Base-by-base conservation (phyloP, 2,329 filamentous ascomycete species). In the Phialophora expanda region DNA sequence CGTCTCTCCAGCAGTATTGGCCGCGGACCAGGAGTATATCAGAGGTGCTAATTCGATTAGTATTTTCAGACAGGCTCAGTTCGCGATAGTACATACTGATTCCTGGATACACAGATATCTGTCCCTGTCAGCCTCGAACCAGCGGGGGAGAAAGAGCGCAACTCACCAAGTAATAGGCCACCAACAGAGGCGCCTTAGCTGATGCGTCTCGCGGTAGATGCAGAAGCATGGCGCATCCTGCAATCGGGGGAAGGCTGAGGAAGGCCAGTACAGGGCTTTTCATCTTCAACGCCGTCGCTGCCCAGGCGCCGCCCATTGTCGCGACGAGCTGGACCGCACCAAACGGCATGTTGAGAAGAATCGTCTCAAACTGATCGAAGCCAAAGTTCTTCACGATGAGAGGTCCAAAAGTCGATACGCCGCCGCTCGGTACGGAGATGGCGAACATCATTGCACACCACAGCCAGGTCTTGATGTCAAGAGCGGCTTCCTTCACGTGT, bases 21-120 rank as follows among this genome's bases (percentile, higher is more conserved):
- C 84, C 0, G 85, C 87, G 20, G 89, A 92, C 75, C 88, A 91
- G 68, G 87, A 89, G 72, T 92, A 90, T 71, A 88, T 91, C 61
- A 87, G 84, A 46, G 89, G 87, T 2, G 87, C 65, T 67, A 30
- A 20, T 4, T 44, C 17, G 5, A 38, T 67, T 50, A 64, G 56
- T 20, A 12, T 14, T 44, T 1, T 11, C 26, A 24, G 26, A 6
- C 14, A 30, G 4, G 14, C 22, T 44, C 38, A 44, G n/a, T 26
- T 26, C 2, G n/a, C 9, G 30, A 2, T n/a, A 26, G 34, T 30
- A 20, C 65, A 61, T 64, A 67, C 65, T 82, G 66, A 86, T 86
- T 5, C 82, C 87, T 0, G 86, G 85, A 59, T 88, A 87, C 7
- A 87, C 82, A 0, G 84, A 87, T 48, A 87, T 85, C 77, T 79